Percentiles rank a stretch among this genome's conserved stretches.
Conservation (phyloP, 495 filamentous ascomycete species). For the Tricharina praecox region DNA sequence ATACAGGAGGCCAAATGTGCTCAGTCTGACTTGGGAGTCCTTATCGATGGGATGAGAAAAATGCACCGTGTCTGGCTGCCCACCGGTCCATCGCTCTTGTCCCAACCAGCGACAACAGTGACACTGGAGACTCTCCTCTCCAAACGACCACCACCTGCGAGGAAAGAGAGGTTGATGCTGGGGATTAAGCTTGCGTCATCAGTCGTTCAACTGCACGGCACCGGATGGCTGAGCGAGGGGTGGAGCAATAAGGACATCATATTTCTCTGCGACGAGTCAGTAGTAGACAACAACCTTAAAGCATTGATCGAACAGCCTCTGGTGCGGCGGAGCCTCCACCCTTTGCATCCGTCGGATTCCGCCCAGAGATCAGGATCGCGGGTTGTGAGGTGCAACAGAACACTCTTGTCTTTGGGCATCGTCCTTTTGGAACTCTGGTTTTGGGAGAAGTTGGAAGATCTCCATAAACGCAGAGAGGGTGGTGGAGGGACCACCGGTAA, state of each 20-base stretch:
- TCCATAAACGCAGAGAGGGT: too few species aligned
- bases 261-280: slow-evolving; percentile 10
- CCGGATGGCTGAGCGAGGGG: slow-evolving; percentile 10
- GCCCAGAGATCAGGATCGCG: background rate
- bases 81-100: background rate
- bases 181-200: slow-evolving; percentile 16
- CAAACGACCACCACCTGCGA: too few species aligned
- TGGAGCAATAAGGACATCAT: slow-evolving; percentile 12
- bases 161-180: slow-evolving; percentile 8
- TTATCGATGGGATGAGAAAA: slow-evolving; percentile 4
- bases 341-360: background rate
- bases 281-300: background rate
- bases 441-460: slow-evolving; percentile 13
- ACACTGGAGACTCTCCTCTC: slow-evolving; percentile 10
- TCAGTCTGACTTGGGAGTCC: slow-evolving; percentile 10
- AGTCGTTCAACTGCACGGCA: slow-evolving; percentile 16
- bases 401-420: slow-evolving; percentile 26
- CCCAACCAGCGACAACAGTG: background rate
- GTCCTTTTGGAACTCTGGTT: slow-evolving; percentile 27
- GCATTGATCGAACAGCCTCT: background rate
- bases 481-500: too few species aligned
- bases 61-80: slow-evolving; percentile 14
- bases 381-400: slow-evolving; percentile 12
- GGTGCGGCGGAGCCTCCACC: background rate
- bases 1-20: slow-evolving; percentile 7